Evolutionary conservation across 352 stramenopile genomes (phyloP), one percentile per base, ranked within the genome.

Genomic region (Phytophthora gonapodyides): DNA sequence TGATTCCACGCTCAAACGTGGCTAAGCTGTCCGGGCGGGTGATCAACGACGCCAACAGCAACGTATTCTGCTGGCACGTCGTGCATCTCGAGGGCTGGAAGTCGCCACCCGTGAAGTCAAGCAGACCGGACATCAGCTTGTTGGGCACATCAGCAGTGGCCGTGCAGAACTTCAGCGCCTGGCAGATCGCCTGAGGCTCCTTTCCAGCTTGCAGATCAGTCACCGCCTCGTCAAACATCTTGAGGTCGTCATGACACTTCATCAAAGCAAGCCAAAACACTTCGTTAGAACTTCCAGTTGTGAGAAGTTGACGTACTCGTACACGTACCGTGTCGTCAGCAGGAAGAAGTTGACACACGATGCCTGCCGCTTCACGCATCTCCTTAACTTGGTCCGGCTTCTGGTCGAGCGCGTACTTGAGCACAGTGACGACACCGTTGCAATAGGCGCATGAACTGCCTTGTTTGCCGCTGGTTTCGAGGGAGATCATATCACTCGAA

Each of bases 291-390:
- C 3, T 31, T 31, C 27, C 27, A 31, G 3, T 31, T 8, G 27
- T 31, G 27, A 31, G 5, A 31, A 31, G 27, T 31, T 31, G 27
- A 0, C 27, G 27, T 31, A 31, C 5, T 31, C 1, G 5, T 8
- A 31, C 12, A 48, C 76, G 24, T 57, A 88, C 80, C 72, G 72
- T 76, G 43, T 93, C 84, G 13, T 89, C 78, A 21, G 68, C 54
- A 43, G 82, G 78, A 54, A 89, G 66, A n/a, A 90, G 57, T 27
- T 85, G 70, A 27, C 84, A 93, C 12, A 90, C 67, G 42, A 89
- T 79, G 9, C 78, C 82, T 21, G 80, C 81, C 44, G 75, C 73
- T 65, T 91, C 71, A 17, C 76, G 81, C 38, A 88, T 67, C 60
- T 89, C 64, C 38, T 82, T 69, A 2, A 90, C 66, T 72, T 89